These are phyloP conservation scores for Fusarium sarcochroum DNA, from an alignment of 2,329 filamentous ascomycete species.

Conservation along the genomic window DNA sequence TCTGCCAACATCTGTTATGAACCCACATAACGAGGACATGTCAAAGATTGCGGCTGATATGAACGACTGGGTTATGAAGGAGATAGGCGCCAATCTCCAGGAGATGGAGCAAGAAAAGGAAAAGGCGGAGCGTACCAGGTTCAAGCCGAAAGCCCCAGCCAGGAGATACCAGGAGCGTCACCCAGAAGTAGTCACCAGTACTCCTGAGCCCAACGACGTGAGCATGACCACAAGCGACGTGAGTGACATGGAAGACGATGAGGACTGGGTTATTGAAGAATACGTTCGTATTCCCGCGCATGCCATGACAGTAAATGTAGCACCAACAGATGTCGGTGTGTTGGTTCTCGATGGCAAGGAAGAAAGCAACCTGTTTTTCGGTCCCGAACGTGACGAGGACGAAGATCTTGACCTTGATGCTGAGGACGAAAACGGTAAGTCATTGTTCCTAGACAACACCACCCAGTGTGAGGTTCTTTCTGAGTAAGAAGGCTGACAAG, in stretches of 20 bases:
- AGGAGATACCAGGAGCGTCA: conserved; percentile 70
- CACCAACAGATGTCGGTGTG: conserved; percentile 67
- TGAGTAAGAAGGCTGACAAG: conserved; percentile 29
- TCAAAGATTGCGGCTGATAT: conserved; percentile 67
- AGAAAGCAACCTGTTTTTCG: conserved; percentile 73
- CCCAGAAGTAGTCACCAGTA: conserved; percentile 54
- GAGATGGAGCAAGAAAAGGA: conserved; percentile 60
- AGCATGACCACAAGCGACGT: conserved; percentile 57
- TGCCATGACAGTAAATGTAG: conserved; percentile 62
- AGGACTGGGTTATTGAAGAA: conserved; percentile 75
- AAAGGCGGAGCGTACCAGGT: conserved; percentile 56
- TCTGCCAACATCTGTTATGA: conserved; percentile 53
- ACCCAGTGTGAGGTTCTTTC: conserved; percentile 7
- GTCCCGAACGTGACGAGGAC: conserved; percentile 71
- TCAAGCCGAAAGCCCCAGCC: conserved; percentile 69
- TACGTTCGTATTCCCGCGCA: conserved; percentile 73
- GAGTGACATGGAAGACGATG: conserved; percentile 61
- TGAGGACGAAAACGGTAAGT: conserved; percentile 75
- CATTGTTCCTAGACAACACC: background rate
- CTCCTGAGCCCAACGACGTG: conserved; percentile 41
- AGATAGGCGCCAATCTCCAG: conserved; percentile 68
- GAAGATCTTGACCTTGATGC: conserved; percentile 72
- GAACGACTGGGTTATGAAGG: conserved; percentile 70
- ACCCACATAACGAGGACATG: conserved; percentile 60
- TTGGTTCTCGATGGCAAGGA: conserved; percentile 70